These are phyloP conservation scores for Heritiera fomes DNA, from an alignment of 345 rosid species.

Conservation along the genomic window DNA sequence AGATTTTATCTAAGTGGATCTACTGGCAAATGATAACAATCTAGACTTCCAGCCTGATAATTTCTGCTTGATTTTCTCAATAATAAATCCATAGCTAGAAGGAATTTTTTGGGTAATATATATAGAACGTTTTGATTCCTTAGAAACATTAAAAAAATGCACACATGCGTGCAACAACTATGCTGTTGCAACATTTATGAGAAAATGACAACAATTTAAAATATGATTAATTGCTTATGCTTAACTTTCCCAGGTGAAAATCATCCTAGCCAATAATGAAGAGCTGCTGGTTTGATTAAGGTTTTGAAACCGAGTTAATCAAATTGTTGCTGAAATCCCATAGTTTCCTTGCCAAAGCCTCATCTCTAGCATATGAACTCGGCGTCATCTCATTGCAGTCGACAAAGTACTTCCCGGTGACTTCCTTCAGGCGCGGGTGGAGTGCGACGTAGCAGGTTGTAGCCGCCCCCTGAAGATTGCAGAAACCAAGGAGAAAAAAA, in stretches of 20 bases:
- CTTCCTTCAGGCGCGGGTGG: conserved; percentile 66
- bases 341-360: conserved; percentile 49
- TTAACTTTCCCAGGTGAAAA: too few relatives aligned
- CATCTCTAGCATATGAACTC: conserved; percentile 56
- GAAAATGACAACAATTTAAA: too few relatives aligned
- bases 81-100: too few relatives aligned
- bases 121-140: neutral
- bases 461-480: conserved; percentile 74
- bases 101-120: neutral
- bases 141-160: neutral
- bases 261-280: too few relatives aligned
- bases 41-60: too few relatives aligned
- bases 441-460: conserved; percentile 88
- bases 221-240: too few relatives aligned
- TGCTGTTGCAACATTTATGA: neutral
- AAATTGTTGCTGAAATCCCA: conserved; percentile 83
- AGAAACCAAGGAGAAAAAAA: neutral
- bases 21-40: too few relatives aligned
- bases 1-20: too few relatives aligned
- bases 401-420: conserved; percentile 67
- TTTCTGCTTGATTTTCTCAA: too few relatives aligned
- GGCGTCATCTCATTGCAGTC: conserved; percentile 79
- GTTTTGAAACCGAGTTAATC: conserved; percentile 41
- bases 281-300: neutral
- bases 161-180: neutral